phyloP scores from a whole-genome alignment of 257 asterid species.

The Anisodus acutangulus region DNA sequence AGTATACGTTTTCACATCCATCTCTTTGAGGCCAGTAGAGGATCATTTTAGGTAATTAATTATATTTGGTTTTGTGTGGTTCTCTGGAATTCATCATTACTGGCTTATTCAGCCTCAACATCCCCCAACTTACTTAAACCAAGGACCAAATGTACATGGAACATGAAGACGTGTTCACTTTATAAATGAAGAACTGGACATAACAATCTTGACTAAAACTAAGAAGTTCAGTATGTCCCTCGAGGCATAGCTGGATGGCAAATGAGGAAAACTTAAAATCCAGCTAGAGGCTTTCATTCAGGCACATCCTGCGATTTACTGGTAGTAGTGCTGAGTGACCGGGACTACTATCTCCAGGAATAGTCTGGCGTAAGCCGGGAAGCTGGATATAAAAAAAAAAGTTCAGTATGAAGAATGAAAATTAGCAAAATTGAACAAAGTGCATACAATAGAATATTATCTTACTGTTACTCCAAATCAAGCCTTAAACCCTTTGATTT shows the following conservation, averaged over 20 bases:
- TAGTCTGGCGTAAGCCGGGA: too few relatives aligned
- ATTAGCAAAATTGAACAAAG: slow-evolving; percentile 29
- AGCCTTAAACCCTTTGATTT: background rate
- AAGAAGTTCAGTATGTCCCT: background rate
- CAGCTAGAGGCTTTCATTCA: too few relatives aligned
- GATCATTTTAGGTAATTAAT: slow-evolving; percentile 29
- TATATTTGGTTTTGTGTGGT: background rate
- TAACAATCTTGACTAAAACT: background rate
- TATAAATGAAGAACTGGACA: background rate
- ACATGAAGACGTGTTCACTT: background rate
- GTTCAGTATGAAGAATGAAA: background rate
- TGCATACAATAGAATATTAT: background rate
- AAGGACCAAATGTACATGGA: background rate
- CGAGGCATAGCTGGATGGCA: too few relatives aligned
- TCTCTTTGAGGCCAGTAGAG: background rate
- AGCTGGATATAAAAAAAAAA: too few relatives aligned
- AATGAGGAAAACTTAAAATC: too few relatives aligned
- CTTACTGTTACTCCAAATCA: background rate
- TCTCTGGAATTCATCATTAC: slow-evolving; percentile 9
- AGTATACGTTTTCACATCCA: slow-evolving; percentile 21
- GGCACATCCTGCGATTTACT: too few relatives aligned
- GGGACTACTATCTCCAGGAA: too few relatives aligned
- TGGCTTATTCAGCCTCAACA: background rate
- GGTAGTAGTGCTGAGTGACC: too few relatives aligned
- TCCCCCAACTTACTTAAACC: background rate